A percentile compares a stretch with the other conserved stretches of the same genome.
Evolutionary conservation across 2,329 filamentous ascomycete genomes (phyloP).

Genomic region (Cladophialophora exuberans): DNA sequence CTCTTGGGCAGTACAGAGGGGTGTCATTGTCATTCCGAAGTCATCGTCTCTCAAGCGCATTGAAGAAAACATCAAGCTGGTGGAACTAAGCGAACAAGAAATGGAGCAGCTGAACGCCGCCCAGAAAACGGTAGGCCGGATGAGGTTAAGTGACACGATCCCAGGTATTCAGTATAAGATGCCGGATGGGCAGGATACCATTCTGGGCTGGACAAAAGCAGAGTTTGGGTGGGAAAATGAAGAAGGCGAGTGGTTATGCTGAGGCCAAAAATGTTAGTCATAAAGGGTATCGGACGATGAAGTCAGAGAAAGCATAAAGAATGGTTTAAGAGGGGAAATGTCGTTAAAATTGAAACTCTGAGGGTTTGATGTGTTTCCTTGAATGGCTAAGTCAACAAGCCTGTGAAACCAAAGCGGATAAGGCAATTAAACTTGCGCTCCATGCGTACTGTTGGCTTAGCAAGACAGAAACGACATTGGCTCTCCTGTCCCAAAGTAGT

Average conservation of each 20-base stretch:
- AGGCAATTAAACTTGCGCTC: not conserved
- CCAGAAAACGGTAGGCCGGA: constrained; percentile 31
- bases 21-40: constrained; percentile 55
- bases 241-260: constrained; percentile 35
- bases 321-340: not conserved
- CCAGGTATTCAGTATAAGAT: constrained; percentile 25
- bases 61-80: constrained; percentile 45
- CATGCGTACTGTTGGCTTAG: constrained; percentile 1
- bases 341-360: not conserved
- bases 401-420: not conserved
- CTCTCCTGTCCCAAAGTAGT: constrained; percentile 8
- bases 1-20: constrained; percentile 51
- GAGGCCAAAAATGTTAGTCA: not conserved
- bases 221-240: constrained; percentile 39
- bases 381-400: not conserved
- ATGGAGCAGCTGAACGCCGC: constrained; percentile 35
- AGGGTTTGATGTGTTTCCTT: not conserved
- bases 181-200: constrained; percentile 30
- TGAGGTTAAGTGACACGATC: constrained; percentile 31
- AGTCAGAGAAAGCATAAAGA: not conserved
- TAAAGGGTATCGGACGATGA: not conserved
- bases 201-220: constrained; percentile 32
- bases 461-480: constrained; percentile 11
- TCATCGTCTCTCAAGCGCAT: constrained; percentile 47
- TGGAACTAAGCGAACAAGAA: constrained; percentile 35